phyloP scores from a whole-genome alignment of 140 eudicot species.

The Oenanthe javanica region DNA sequence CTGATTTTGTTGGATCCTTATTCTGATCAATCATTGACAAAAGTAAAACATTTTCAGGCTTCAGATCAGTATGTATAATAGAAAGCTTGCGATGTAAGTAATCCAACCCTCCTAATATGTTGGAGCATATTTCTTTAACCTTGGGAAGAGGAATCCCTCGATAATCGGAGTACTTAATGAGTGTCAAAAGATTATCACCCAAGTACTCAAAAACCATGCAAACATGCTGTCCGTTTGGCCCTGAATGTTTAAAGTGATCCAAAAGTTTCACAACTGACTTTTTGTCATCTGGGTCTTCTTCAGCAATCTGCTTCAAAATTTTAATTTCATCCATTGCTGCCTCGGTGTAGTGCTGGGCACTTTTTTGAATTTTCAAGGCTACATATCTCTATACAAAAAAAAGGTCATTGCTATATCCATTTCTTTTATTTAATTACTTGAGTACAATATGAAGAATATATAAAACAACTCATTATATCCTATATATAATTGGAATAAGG shows the following conservation, averaged over 20 bases:
- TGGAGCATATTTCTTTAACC: constrained; percentile 83
- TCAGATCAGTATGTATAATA: constrained; percentile 84
- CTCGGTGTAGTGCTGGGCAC: constrained; percentile 90
- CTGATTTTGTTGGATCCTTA: constrained; percentile 65
- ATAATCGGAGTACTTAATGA: constrained; percentile 73
- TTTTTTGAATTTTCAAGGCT: constrained; percentile 90
- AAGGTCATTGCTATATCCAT: not conserved
- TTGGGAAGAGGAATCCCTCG: constrained; percentile 69
- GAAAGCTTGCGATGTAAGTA: constrained; percentile 88
- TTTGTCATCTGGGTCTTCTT: constrained; percentile 81
- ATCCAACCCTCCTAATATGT: constrained; percentile 76
- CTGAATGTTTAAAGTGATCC: constrained; percentile 92
- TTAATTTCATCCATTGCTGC: constrained; percentile 97
- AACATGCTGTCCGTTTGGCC: constrained; percentile 95
- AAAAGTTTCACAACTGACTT: constrained; percentile 82
- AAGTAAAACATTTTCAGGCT: constrained; percentile 87
- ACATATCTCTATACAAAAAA: constrained; percentile 52
- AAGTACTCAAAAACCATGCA: constrained; percentile 95
- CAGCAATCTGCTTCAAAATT: constrained; percentile 74
- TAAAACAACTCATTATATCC: not conserved
- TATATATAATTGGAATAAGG: too few species aligned
- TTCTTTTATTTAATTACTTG: not conserved
- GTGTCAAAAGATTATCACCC: constrained; percentile 85
- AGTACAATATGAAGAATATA: not conserved
- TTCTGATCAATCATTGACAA: constrained; percentile 71